Evolutionary conservation across 2,329 filamentous ascomycete species (phyloP), one percentile per base, ranked within the genome.

Genomic region (Colletotrichum scovillei): DNA sequence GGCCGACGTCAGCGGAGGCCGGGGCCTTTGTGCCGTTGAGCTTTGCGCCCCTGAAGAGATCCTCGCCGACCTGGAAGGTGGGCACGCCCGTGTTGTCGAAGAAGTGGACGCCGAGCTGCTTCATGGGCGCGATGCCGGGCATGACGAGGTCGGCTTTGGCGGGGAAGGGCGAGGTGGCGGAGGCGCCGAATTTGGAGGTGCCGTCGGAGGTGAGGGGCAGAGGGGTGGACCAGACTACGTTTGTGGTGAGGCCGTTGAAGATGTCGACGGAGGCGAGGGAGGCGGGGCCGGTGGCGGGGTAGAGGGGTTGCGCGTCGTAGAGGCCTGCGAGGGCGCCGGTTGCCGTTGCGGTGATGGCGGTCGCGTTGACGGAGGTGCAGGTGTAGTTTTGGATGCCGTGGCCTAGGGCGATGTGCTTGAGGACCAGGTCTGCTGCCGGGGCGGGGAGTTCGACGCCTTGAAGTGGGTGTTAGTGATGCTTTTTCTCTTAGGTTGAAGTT

Each of bases 351-450:
- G 77, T 76, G 22, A 67, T n/a, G 26, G 68, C 11, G 5, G 67
- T 59, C 2, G 76, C 75, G 3, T 78, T 72, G n/a, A 76, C 75
- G 14, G 77, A 69, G 35, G 77, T 79, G 81, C 91, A 93, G 49
- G 89, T 91, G 85, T 93, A 93, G 87, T 93, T 93, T 78, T 93
- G 91, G 77, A 91, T 88, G 70, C 91, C 91, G 76, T 91, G 88
- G 76, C 91, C 91, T 55, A 93, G 82, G 69, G 86, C 87, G 74
- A 93, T 88, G 82, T 87, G 83, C 79, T 88, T 86, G 49, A 91
- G 82, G 5, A 79, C 79, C 56, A 84, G 77, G 74, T 78, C 78
- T 11, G 81, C 74, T 3, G 86, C 75, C 1, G 85, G 85, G 4
- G 80, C 72, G n/a, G 84, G 80, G 32, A 91, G 87, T 64, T 89